Conservation (phyloP, 352 stramenopile species). For the Globisporangium cystogenes region DNA sequence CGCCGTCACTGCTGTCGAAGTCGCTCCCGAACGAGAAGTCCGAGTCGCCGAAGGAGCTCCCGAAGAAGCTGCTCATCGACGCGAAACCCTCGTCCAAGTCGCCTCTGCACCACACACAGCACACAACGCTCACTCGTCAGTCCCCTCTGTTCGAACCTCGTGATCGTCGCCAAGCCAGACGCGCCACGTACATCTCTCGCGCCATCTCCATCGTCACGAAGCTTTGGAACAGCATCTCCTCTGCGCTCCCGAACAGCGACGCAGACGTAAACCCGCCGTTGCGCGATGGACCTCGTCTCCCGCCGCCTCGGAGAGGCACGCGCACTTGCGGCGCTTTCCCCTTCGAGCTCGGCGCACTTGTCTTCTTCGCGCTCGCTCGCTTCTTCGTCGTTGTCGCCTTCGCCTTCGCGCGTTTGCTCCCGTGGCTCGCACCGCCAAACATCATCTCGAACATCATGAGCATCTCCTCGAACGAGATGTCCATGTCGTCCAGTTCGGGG, state of each 20-base stretch:
- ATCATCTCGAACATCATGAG: slow-evolving; percentile 77
- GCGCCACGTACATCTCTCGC: slow-evolving; percentile 17
- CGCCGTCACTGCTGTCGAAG: slow-evolving; percentile 3
- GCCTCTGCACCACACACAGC: slow-evolving; percentile 12
- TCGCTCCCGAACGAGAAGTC: slow-evolving; percentile 14
- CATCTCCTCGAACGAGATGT: slow-evolving; percentile 63
- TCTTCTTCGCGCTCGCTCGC: slow-evolving; percentile 1
- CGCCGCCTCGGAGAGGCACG: slow-evolving; percentile 1
- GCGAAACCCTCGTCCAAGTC: slow-evolving; percentile 40
- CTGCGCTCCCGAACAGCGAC: slow-evolving; percentile 8
- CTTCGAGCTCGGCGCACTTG: not conserved
- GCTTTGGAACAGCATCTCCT: slow-evolving; percentile 10
- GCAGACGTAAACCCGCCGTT: slow-evolving; percentile 1
- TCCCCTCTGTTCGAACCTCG: not conserved
- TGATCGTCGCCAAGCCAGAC: not conserved
- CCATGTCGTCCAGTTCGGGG: slow-evolving; percentile 20
- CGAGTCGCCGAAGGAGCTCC: slow-evolving; percentile 14
- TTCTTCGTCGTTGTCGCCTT: slow-evolving; percentile 1
- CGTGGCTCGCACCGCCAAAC: slow-evolving; percentile 24
- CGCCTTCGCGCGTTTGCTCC: not conserved
- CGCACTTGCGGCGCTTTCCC: slow-evolving; percentile 10
- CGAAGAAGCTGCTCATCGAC: slow-evolving; percentile 42
- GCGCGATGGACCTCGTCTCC: not conserved
- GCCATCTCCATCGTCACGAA: slow-evolving; percentile 18
- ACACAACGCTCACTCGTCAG: not conserved